Percentiles rank a stretch among this genome's conserved stretches.
Evolutionary conservation across 768 basidiomycete species (phyloP).

Genomic region (Russula griseocarnosa): DNA sequence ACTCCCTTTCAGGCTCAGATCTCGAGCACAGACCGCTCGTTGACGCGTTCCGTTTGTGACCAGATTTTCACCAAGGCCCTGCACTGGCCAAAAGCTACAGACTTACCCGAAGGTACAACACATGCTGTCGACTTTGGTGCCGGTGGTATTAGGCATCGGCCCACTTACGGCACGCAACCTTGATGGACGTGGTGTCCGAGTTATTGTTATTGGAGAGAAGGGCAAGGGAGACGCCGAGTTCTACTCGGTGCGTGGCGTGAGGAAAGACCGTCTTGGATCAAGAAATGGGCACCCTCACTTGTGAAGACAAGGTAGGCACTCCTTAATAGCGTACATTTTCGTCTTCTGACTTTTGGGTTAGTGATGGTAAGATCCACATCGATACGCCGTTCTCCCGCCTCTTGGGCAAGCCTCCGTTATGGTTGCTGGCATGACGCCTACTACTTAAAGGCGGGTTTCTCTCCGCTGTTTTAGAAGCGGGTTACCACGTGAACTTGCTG

Average conservation of each 20-base stretch:
- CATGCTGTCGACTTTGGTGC: constrained; percentile 97
- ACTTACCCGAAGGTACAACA: constrained; percentile 86
- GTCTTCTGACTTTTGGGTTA: constrained; percentile 34
- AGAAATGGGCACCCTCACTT: constrained; percentile 78
- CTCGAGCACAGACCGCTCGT: constrained; percentile 65
- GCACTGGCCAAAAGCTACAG: constrained; percentile 87
- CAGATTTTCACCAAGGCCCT: constrained; percentile 91
- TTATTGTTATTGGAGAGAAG: constrained; percentile 87
- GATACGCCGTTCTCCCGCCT: constrained; percentile 97
- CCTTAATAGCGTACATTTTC: neutral
- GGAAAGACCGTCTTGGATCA: constrained; percentile 88
- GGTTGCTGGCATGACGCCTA: constrained; percentile 99
- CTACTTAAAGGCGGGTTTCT: constrained; percentile 93
- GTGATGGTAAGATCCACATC: constrained; percentile 87
- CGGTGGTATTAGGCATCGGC: constrained; percentile 91
- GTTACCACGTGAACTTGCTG: constrained; percentile 97
- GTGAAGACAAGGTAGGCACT: constrained; percentile 78
- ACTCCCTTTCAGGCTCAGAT: constrained; percentile 63
- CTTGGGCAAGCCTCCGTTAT: constrained; percentile 96
- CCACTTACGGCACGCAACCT: constrained; percentile 85
- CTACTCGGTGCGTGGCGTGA: constrained; percentile 60
- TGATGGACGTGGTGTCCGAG: constrained; percentile 89
- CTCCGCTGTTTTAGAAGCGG: constrained; percentile 85
- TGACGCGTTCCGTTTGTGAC: constrained; percentile 85
- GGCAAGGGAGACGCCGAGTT: constrained; percentile 86